Conservation (phyloP, 768 basidiomycete genomes). For the Boletus insuetus region DNA sequence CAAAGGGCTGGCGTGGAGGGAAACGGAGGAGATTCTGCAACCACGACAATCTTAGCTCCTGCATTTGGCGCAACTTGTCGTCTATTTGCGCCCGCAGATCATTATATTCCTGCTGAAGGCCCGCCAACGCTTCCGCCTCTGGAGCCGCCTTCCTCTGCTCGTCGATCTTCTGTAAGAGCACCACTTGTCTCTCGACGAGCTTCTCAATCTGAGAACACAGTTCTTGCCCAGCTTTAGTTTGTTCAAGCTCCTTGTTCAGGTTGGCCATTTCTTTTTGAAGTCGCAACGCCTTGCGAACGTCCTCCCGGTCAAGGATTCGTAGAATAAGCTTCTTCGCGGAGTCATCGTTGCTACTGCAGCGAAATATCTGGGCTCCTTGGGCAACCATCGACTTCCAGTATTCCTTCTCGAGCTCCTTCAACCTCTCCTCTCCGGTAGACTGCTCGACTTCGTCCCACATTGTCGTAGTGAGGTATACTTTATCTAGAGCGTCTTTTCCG, state of each 20-base stretch:
- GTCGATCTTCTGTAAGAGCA: constrained; percentile 4
- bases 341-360: constrained; percentile 8
- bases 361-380: constrained; percentile 6
- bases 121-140: neutral
- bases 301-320: neutral
- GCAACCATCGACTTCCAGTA: constrained; percentile 10
- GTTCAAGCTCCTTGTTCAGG: constrained; percentile 3
- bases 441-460: too few species aligned
- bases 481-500: constrained; percentile 26
- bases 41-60: constrained; percentile 8
- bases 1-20: neutral
- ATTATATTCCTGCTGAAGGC: constrained; percentile 10
- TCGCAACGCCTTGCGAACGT: neutral
- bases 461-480: constrained; percentile 27
- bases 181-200: constrained; percentile 9
- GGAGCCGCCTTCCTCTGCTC: constrained; percentile 4
- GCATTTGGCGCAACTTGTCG: constrained; percentile 8
- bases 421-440: too few species aligned
- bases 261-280: constrained; percentile 10
- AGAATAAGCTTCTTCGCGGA: constrained; percentile 9
- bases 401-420: neutral
- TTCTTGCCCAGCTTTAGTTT: constrained; percentile 8
- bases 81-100: constrained; percentile 1
- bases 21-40: neutral
- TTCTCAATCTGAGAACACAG: constrained; percentile 6